Conservation (phyloP, 1,284 basidiomycete species). For the Limonomyces culmigenus region DNA sequence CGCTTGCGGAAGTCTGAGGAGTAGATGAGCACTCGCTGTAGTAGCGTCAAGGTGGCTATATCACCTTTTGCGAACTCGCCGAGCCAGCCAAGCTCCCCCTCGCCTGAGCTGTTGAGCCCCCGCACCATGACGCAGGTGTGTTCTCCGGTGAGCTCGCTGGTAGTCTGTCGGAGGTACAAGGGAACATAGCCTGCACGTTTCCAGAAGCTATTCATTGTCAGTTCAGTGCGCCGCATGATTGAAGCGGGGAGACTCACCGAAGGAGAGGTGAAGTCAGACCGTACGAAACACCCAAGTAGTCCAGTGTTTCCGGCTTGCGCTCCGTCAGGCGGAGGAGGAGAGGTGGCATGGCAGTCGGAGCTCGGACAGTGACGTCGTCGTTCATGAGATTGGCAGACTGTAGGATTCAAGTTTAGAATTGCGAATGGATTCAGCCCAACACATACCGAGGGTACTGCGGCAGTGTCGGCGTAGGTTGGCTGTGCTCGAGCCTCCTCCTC, state of each 20-base stretch:
- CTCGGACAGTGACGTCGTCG: constrained; percentile 63
- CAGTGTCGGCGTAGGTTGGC: constrained; percentile 43
- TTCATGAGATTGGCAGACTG: constrained; percentile 41
- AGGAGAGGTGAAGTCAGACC: constrained; percentile 83
- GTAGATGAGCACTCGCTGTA: too few species aligned
- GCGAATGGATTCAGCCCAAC: constrained; percentile 20
- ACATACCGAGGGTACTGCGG: constrained; percentile 42
- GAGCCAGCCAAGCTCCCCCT: constrained; percentile 63
- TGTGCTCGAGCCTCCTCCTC: constrained; percentile 49
- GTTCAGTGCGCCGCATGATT: constrained; percentile 1
- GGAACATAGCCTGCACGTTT: constrained; percentile 86
- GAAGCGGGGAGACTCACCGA: constrained; percentile 22
- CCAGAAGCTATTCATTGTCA: constrained; percentile 62
- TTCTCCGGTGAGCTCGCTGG: constrained; percentile 93
- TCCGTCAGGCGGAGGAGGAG: constrained; percentile 85
- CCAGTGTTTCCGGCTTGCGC: constrained; percentile 77
- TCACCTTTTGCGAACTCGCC: constrained; percentile 79
- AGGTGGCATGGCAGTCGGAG: constrained; percentile 77
- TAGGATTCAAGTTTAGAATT: not conserved
- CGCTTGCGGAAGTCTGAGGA: constrained; percentile 75
- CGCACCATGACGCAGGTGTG: constrained; percentile 90
- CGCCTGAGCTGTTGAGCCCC: constrained; percentile 55
- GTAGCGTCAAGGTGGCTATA: constrained; percentile 10
- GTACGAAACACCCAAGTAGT: constrained; percentile 95
- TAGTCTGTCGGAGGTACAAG: constrained; percentile 85